Percentiles rank a stretch among this genome's conserved stretches.
phyloP scores from a whole-genome alignment of 805 yeast genomes.

The Wickerhamomyces silvicola region DNA sequence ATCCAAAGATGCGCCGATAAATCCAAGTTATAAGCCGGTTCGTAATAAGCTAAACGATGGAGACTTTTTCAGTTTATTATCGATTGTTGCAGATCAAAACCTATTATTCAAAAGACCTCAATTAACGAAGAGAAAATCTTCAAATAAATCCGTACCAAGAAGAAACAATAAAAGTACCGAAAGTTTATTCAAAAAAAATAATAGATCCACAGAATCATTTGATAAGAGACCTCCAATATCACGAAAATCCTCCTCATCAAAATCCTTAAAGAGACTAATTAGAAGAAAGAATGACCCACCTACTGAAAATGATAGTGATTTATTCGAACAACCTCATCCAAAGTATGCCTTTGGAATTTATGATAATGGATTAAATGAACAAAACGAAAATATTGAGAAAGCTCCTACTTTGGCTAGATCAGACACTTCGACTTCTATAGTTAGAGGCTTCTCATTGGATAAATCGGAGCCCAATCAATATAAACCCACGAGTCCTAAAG shows the following conservation, averaged over 20 bases:
- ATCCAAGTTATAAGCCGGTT: conserved; percentile 6
- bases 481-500: not conserved
- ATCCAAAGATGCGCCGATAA: conserved; percentile 4
- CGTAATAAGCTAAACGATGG: conserved; percentile 20
- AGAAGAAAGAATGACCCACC: conserved; percentile 8
- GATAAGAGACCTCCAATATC: conserved; percentile 13
- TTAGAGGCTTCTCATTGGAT: conserved; percentile 23
- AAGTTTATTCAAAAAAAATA: conserved; percentile 3
- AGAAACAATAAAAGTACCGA: conserved; percentile 8
- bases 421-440: conserved; percentile 22
- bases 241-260: conserved; percentile 22
- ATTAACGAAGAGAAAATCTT: conserved; percentile 16
- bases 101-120: conserved; percentile 13
- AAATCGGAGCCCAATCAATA: not conserved
- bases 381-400: not conserved
- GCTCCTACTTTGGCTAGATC: conserved; percentile 15
- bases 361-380: conserved; percentile 4
- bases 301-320: conserved; percentile 17
- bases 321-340: conserved; percentile 25
- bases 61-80: conserved; percentile 20
- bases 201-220: conserved; percentile 7
- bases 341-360: conserved; percentile 23
- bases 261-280: conserved; percentile 16
- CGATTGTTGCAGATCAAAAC: conserved; percentile 22
- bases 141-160: conserved; percentile 10